Conservation (phyloP, 768 basidiomycete species). For the Saitozyma podzolica region DNA sequence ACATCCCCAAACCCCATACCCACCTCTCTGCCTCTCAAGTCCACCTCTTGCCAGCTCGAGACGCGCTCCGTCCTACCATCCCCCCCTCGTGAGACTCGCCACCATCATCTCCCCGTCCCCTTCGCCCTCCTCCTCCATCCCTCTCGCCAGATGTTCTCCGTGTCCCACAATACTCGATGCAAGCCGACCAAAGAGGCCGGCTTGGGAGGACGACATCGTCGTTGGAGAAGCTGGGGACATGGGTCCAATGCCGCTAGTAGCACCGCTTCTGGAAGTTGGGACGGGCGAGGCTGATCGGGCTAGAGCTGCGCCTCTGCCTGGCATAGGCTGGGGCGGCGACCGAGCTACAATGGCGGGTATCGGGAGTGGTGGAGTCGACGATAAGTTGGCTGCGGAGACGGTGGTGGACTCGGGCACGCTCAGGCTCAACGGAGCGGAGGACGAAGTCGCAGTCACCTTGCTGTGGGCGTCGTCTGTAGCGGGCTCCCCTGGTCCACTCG, state of each 20-base stretch:
- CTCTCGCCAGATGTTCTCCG: neutral
- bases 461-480: neutral
- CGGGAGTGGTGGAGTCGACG: neutral
- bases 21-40: too few species aligned
- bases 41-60: too few species aligned
- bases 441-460: neutral
- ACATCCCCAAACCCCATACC: too few species aligned
- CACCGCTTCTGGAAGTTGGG: neutral
- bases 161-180: neutral
- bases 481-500: neutral
- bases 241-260: neutral
- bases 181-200: neutral
- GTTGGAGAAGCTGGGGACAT: too few species aligned
- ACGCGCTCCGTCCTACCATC: too few species aligned
- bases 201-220: neutral
- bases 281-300: neutral
- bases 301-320: neutral
- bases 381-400: neutral
- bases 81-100: conserved; percentile 12
- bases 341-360: neutral
- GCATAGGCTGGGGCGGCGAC: neutral
- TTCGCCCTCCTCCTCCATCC: neutral
- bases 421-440: neutral
- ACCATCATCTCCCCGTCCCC: conserved; percentile 7
- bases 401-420: neutral